Conservation (phyloP, 2,329 filamentous ascomycete species). For the Pseudocercospora vitis region DNA sequence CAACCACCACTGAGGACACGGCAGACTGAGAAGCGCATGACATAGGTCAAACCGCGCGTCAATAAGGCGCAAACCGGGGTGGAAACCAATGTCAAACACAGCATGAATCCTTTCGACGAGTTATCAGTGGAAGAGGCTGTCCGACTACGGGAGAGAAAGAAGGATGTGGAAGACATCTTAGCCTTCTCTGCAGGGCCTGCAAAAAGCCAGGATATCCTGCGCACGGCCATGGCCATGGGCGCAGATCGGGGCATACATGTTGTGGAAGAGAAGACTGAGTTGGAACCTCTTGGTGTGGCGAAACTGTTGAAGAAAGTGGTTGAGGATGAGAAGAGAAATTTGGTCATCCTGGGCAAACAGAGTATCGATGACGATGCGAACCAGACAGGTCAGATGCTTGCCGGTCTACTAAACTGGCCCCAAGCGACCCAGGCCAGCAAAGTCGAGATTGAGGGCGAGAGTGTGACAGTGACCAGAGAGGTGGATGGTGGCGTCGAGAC, state of each 20-base stretch:
- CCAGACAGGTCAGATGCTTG: constrained; percentile 98
- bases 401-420: constrained; percentile 84
- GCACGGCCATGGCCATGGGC: constrained; percentile 98
- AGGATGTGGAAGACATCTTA: constrained; percentile 79
- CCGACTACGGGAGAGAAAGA: constrained; percentile 78
- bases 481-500: constrained; percentile 96
- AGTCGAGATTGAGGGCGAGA: constrained; percentile 72
- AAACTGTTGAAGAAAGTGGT: constrained; percentile 82
- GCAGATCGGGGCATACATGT: constrained; percentile 90
- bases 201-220: constrained; percentile 83
- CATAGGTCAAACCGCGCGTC: constrained; percentile 67
- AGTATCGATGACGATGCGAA: constrained; percentile 94
- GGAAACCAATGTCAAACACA: constrained; percentile 93
- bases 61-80: constrained; percentile 78
- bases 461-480: constrained; percentile 78
- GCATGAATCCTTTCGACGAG: constrained; percentile 99
- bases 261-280: constrained; percentile 64
- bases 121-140: constrained; percentile 96
- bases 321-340: constrained; percentile 80
- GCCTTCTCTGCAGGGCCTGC: constrained; percentile 83
- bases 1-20: constrained; percentile 4
- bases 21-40: constrained; percentile 6
- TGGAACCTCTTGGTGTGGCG: constrained; percentile 88
- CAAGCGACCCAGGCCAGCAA: constrained; percentile 93
- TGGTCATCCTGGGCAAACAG: constrained; percentile 95